Base-by-base conservation (phyloP, 2,329 filamentous ascomycete species). In the Xylariaceae sp. region DNA sequence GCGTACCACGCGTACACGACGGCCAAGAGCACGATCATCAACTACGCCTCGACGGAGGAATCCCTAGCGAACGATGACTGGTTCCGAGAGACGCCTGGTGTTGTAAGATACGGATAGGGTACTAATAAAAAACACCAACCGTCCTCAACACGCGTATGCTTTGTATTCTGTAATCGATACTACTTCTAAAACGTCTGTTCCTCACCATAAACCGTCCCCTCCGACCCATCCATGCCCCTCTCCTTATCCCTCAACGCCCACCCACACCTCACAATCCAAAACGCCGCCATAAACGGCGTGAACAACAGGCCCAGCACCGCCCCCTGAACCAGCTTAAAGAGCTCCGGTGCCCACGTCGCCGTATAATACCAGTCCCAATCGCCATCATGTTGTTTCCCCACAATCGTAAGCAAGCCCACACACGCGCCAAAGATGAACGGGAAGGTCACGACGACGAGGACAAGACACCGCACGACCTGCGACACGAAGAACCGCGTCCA, bases 11-110 rank as follows among this genome's bases (percentile, higher is more conserved):
- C 79, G 0, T 86, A 85, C 64, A 84, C 83, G 0, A 81, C 69
- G 37, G 80, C 80, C 10, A 88, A 88, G 74, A 88, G 86, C 68
- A 87, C 83, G 0, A 82, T 88, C 35, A 80, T 90, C 62, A 90
- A 88, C 69, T 90, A 87, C 65, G 87, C 84, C 0, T 77, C 79
- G 0, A 73, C 73, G 0, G 78, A 82, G 55, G 82, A 86, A 65
- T 69, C 75, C 0, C 65, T 82, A 17, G 76, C 73, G 10, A 74
- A 73, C 2, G 86, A 88, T 44, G 86, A 87, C 62, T 90, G 88
- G 88, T 90, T 90, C 70, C 77, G 79, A 53, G 85, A 87, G 57
- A 81, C 78, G 1, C 68, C 73, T 1, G 78, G 75, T 0, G 72
- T 80, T 51, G 87, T 88, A 2, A 73, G 85, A 64, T 88, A 88